Evolutionary conservation across 192 early-diverging fungal species (phyloP), one percentile per base, ranked within the genome.

Genomic region (Entomortierella parvispora): DNA sequence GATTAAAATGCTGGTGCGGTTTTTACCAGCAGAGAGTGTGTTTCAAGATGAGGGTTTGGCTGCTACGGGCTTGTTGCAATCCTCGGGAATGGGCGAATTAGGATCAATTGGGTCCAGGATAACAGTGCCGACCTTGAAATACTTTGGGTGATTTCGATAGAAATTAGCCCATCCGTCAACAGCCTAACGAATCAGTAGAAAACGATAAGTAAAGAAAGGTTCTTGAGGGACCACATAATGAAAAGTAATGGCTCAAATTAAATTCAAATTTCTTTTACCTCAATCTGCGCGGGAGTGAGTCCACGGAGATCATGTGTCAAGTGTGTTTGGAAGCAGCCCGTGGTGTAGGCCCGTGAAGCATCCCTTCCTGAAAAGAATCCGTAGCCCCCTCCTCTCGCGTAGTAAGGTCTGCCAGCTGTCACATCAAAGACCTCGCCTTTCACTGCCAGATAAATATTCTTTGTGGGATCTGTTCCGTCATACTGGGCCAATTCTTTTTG

Each of bases 381-480:
- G 80, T 99, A 99, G 15, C 93, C 82, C 14, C 90, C 93, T 12
- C 88, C 90, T 84, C 46, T 56, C 20, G 52, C 93, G 60, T 99
- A 99, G 76, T 92, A 94, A 2, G 83, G 79, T 45, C 79, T 69
- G 20, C 95, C 93, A 0, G 68, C 78, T 7, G 92, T 86, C 9
- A 99, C 98, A 65, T 99, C 98, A 84, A 94, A 99, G 3, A 99
- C 93, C 42, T 94, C 90, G 20, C 98, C 97, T 89, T 91, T 89
- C 50, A 98, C 88, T 2, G 96, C 95, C 51, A 99, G 68, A 63
- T 98, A 97, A 42, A 98, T 89, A 0, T 95, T 96, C 62, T 91
- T 82, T 43, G 78, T 84, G 0, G 89, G 90, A 76, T 95, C 91
- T 37, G 84, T 83, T 15, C 98, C 98, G 69, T 99, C 95, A 70